Evolutionary conservation across 345 rosid genomes (phyloP), one percentile per base, ranked within the genome.

Genomic region (Isatis tinctoria): DNA sequence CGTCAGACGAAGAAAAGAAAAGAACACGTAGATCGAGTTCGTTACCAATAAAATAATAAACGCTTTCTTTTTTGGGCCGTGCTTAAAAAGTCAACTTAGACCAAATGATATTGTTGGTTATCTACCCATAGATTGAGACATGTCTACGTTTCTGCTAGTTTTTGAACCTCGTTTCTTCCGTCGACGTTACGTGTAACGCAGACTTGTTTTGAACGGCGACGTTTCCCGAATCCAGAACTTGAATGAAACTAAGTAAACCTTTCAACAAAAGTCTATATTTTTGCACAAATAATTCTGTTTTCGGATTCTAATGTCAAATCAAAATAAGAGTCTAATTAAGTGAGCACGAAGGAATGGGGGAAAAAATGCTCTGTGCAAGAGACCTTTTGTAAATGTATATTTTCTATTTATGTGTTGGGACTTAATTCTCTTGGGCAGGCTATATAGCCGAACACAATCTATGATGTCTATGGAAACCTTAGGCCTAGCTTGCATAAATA

Each of bases 51-150:
- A 76, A 22, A 13, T 10, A 47, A 45, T 9, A 37, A 32, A 75
- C 79, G 30, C 60, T 12, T n/a, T 0, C 10, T 45, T n/a, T 62
- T 3, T 57, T 63, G 2, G 2, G 52, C 6, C 24, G 60, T 60
- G 52, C n/a, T 30, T 24, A 62, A 52, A 53, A 62, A 6, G 71
- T 63, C 75, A 61, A 51, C 40, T 3, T 36, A 48, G 62, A 28
- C 78, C 45, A 13, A 22, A 69, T 43, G 59, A 63, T 43, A 61
- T 6, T 69, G 51, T 53, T 75, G 79, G 70, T 76, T 24, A 76
- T 45, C 79, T 69, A 76, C 79, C 12, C 60, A 26, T 44, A 37
- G 64, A 36, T 54, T 53, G 41, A 40, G 70, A 62, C 74, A 14
- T 69, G 40, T 33, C 44, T 69, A 69, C 59, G 24, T 61, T 60